A percentile compares a stretch with the other conserved stretches of the same genome.
Evolutionary conservation across 768 basidiomycete species (phyloP).

Genomic region (Suillus cothurnatus): DNA sequence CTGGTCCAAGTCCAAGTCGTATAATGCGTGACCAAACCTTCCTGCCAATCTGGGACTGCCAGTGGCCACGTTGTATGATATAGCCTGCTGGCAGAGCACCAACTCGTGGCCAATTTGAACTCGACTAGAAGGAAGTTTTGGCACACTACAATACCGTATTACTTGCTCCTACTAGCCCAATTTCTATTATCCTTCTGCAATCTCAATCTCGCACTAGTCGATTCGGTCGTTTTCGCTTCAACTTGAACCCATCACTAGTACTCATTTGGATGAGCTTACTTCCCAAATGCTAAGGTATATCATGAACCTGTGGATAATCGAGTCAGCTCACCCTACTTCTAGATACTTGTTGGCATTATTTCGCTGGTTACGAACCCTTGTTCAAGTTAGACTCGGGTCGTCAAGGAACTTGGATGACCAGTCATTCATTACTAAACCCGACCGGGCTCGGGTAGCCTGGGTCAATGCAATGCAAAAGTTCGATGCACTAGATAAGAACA

Average conservation of each 20-base stretch:
- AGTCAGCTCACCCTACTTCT: neutral
- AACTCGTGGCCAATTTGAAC: neutral
- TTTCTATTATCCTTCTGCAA: neutral
- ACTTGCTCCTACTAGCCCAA: neutral
- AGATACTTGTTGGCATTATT: neutral
- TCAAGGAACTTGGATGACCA: neutral
- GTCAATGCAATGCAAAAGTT: neutral
- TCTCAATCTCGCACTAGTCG: neutral
- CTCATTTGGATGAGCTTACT: neutral
- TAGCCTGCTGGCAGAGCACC: neutral
- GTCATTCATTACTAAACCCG: neutral
- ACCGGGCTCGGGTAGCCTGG: conserved; percentile 1
- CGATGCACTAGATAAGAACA: neutral
- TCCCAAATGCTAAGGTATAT: neutral
- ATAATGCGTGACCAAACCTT: neutral
- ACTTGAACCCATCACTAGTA: neutral
- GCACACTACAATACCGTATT: neutral
- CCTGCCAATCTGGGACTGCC: neutral
- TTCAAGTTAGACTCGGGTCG: neutral
- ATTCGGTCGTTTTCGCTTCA: neutral
- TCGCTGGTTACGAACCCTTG: neutral
- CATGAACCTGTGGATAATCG: neutral
- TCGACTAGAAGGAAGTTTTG: neutral
- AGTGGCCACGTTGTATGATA: neutral
- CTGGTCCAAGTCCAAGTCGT: neutral